Conservation (phyloP, 2,329 filamentous ascomycete genomes). For the Trichoderma sp. region DNA sequence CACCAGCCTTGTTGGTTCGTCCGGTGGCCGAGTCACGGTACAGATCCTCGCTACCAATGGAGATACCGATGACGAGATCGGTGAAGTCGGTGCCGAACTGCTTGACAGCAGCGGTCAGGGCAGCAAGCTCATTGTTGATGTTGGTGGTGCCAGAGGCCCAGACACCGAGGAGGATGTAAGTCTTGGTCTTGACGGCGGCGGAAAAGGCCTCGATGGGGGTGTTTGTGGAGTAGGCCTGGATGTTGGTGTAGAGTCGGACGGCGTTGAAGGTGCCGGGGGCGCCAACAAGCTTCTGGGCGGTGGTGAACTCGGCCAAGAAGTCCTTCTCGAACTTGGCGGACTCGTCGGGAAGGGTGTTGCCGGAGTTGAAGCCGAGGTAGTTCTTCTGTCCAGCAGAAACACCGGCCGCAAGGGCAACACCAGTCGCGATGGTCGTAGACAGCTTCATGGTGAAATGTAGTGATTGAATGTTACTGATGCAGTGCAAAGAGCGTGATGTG, state of each 20-base stretch:
- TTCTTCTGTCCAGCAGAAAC: slow-evolving; percentile 45
- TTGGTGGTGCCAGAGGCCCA: slow-evolving; percentile 59
- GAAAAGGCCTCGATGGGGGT: slow-evolving; percentile 82
- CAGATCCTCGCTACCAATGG: slow-evolving; percentile 67
- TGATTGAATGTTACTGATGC: background rate
- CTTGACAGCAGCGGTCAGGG: slow-evolving; percentile 57
- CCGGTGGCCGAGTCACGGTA: slow-evolving; percentile 65
- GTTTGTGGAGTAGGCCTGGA: slow-evolving; percentile 64
- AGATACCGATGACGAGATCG: slow-evolving; percentile 63
- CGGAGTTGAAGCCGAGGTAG: slow-evolving; percentile 58
- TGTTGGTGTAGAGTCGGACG: slow-evolving; percentile 68
- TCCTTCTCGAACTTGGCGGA: slow-evolving; percentile 56
- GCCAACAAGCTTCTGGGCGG: slow-evolving; percentile 37
- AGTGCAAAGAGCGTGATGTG: slow-evolving; percentile 5
- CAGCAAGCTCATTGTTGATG: slow-evolving; percentile 61
- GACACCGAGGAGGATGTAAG: slow-evolving; percentile 63
- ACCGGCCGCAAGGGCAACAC: slow-evolving; percentile 41
- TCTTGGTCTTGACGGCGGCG: slow-evolving; percentile 63
- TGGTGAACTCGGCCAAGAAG: slow-evolving; percentile 49
- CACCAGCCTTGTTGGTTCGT: slow-evolving; percentile 60
- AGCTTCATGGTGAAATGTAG: slow-evolving; percentile 49
- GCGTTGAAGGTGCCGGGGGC: slow-evolving; percentile 58
- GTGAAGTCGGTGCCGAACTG: slow-evolving; percentile 53
- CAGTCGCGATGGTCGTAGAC: slow-evolving; percentile 40
- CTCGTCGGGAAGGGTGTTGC: slow-evolving; percentile 47